These are phyloP conservation scores for Amauroascus verrucosus DNA, from an alignment of 2,329 filamentous ascomycete genomes.

Conservation along the genomic window DNA sequence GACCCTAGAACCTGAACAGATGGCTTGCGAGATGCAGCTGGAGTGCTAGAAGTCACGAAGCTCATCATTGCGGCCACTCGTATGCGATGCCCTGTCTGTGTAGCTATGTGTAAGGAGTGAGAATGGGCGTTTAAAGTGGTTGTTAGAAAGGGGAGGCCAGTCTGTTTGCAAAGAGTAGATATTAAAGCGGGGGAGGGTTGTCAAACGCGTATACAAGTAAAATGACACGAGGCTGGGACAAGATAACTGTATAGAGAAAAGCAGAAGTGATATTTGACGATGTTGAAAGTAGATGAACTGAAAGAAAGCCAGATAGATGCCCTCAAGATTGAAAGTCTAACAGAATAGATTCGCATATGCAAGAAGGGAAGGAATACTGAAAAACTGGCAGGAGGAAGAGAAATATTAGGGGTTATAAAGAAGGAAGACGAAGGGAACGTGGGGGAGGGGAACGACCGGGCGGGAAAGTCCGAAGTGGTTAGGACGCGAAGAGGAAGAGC, in stretches of 20 bases:
- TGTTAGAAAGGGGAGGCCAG: not conserved
- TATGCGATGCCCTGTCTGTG: not conserved
- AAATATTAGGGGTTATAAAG: too few species aligned
- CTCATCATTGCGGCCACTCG: not conserved
- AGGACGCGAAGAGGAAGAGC: constrained; percentile 1
- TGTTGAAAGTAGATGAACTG: not conserved
- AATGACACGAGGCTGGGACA: constrained; percentile 7
- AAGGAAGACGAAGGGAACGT: constrained; percentile 18
- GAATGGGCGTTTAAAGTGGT: not conserved
- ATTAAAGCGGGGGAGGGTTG: not conserved
- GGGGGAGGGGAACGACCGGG: constrained; percentile 1
- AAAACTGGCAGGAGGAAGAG: constrained; percentile 17
- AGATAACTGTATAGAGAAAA: not conserved
- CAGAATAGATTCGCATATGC: not conserved
- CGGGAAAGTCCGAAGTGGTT: constrained; percentile 6
- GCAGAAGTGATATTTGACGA: constrained; percentile 1
- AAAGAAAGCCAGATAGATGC: constrained; percentile 6
- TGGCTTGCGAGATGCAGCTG: constrained; percentile 21
- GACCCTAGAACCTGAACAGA: constrained; percentile 18
- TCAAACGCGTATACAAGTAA: constrained; percentile 4
- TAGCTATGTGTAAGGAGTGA: not conserved
- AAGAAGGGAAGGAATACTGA: constrained; percentile 1
- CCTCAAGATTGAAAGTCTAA: constrained; percentile 3
- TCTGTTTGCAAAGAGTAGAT: not conserved
- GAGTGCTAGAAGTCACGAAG: constrained; percentile 15